These are phyloP conservation scores for Jimgerdemannia lactiflua DNA, from an alignment of 192 early-diverging fungal species.

Conservation along the genomic window DNA sequence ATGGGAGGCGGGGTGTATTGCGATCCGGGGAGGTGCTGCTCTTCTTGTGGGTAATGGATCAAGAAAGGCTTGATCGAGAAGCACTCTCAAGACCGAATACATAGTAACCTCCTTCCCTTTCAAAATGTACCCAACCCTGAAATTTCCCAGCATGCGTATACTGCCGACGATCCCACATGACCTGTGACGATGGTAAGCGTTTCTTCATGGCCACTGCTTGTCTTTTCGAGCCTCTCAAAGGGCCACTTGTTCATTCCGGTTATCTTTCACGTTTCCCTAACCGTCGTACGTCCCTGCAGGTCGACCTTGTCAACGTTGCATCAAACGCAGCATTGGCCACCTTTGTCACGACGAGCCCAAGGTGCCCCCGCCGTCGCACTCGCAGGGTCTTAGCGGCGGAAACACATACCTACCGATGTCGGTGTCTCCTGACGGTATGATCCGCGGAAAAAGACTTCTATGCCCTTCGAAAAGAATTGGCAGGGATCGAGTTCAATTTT, in stretches of 20 bases:
- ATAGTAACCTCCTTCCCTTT: not conserved
- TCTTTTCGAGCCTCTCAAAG: not conserved
- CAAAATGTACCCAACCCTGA: too few relatives aligned
- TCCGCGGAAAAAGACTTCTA: not conserved
- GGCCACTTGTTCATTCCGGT: too few relatives aligned
- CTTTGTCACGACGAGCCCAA: constrained; percentile 88
- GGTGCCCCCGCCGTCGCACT: constrained; percentile 20
- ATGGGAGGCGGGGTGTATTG: not conserved
- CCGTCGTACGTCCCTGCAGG: constrained; percentile 31
- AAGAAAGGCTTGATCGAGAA: not conserved
- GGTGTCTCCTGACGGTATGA: not conserved
- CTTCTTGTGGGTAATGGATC: too few relatives aligned
- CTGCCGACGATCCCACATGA: constrained; percentile 96
- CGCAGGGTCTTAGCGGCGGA: not conserved
- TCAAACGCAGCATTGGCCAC: constrained; percentile 93
- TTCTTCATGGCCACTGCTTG: not conserved
- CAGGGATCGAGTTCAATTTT: not conserved
- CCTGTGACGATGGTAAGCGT: constrained; percentile 75
- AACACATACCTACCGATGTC: not conserved
- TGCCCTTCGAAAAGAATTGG: not conserved
- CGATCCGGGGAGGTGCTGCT: too few relatives aligned
- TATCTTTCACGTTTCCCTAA: not conserved
- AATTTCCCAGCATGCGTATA: constrained; percentile 80
- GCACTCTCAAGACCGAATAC: too few relatives aligned
- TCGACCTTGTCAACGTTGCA: constrained; percentile 93